Percentiles rank a stretch among this genome's conserved stretches.
These are phyloP conservation scores for Chamaenerion angustifolium DNA, from an alignment of 345 rosid genomes.

Conservation along the genomic window DNA sequence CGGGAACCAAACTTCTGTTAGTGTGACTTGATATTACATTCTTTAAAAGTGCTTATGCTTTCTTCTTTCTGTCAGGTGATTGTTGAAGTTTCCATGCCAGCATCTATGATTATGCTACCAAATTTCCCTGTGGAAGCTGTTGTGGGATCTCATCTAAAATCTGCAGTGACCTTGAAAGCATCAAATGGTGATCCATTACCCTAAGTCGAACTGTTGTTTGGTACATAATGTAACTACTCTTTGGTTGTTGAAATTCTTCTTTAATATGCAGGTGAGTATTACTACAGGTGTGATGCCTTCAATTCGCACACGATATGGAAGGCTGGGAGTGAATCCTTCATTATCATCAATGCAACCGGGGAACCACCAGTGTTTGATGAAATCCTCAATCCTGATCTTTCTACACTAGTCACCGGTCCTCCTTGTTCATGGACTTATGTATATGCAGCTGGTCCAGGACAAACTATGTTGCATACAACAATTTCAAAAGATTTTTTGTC, in stretches of 20 bases:
- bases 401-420: slow-evolving; percentile 31
- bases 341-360: slow-evolving; percentile 41
- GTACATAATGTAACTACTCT: slow-evolving; percentile 10
- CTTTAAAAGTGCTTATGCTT: slow-evolving; percentile 3
- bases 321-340: slow-evolving; percentile 55
- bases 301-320: slow-evolving; percentile 61
- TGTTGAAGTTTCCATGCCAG: slow-evolving; percentile 71
- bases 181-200: slow-evolving; percentile 38
- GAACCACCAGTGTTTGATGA: slow-evolving; percentile 23
- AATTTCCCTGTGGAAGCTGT: slow-evolving; percentile 72
- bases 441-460: slow-evolving; percentile 63
- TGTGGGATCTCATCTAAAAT: slow-evolving; percentile 65
- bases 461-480: slow-evolving; percentile 64
- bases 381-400: slow-evolving; percentile 14
- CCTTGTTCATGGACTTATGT: slow-evolving; percentile 60
- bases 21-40: too few species aligned
- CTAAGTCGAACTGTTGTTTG: slow-evolving; percentile 13
- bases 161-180: slow-evolving; percentile 75
- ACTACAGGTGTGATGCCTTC: slow-evolving; percentile 72
- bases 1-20: too few species aligned
- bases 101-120: slow-evolving; percentile 65
- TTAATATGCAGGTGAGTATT: slow-evolving; percentile 48
- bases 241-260: slow-evolving; percentile 8
- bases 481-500: slow-evolving; percentile 45
- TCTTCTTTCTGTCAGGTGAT: slow-evolving; percentile 29